phyloP scores from a whole-genome alignment of 2,329 filamentous ascomycete species.

The Trichoderma harzianum region DNA sequence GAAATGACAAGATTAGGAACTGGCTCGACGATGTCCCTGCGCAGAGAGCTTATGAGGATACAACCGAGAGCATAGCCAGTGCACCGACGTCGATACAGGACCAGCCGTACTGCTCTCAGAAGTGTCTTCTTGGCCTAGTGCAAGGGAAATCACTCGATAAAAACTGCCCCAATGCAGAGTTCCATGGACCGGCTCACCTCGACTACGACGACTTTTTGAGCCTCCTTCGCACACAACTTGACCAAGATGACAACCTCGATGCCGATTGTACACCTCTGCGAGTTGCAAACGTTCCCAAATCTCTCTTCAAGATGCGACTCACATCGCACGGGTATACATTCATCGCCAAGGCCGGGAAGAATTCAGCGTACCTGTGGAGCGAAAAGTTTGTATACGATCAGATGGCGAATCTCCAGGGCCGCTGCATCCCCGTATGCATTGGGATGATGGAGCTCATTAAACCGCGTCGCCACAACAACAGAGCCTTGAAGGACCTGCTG shows the following conservation, averaged over 20 bases:
- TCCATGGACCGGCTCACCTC: background rate
- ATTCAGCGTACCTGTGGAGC: background rate
- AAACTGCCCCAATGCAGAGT: background rate
- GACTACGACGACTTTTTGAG: background rate
- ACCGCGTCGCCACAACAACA: background rate
- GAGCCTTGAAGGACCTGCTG: background rate
- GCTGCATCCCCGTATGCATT: background rate
- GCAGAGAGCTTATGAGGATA: background rate
- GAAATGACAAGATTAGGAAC: background rate
- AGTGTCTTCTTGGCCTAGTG: conserved; percentile 29
- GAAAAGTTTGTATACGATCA: conserved; percentile 5
- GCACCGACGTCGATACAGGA: conserved; percentile 11
- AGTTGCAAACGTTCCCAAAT: background rate
- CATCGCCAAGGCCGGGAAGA: background rate
- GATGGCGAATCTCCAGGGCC: background rate
- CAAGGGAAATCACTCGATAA: conserved; percentile 25
- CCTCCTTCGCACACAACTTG: background rate
- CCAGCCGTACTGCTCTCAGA: conserved; percentile 28
- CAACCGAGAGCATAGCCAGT: background rate
- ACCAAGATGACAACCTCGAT: background rate
- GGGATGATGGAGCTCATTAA: background rate
- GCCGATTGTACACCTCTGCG: background rate
- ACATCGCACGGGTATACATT: background rate
- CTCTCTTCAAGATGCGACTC: background rate
- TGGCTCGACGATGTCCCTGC: background rate